phyloP scores from a whole-genome alignment of 768 basidiomycete species.

The Boletus speciosus region DNA sequence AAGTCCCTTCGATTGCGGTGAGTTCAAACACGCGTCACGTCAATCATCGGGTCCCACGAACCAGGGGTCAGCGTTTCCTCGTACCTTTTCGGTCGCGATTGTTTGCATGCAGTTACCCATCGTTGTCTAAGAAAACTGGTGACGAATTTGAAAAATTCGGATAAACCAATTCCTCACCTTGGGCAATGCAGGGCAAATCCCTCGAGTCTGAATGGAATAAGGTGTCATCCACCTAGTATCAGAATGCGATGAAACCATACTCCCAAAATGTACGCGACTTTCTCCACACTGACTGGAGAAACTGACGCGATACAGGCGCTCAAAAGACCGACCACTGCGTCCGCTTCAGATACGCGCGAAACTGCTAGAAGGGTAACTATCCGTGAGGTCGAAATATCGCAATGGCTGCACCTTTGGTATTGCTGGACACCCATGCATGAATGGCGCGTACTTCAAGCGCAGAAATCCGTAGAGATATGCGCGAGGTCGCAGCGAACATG shows the following conservation, averaged over 20 bases:
- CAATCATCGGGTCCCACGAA: neutral
- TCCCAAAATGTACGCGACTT: neutral
- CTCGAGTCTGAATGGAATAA: neutral
- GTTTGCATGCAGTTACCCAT: constrained; percentile 9
- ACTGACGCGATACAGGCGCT: constrained; percentile 1
- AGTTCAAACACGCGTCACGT: neutral
- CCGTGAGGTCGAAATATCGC: neutral
- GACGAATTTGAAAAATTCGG: neutral
- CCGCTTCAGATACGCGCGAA: constrained; percentile 1
- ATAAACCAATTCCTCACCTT: neutral
- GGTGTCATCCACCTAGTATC: neutral
- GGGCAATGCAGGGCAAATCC: neutral
- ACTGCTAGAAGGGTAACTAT: neutral
- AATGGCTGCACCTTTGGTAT: neutral
- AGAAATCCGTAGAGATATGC: neutral
- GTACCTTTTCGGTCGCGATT: neutral
- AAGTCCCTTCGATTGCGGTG: neutral
- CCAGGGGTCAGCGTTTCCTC: neutral
- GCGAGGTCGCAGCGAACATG: neutral
- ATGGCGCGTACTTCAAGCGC: neutral
- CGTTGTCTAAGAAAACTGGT: neutral
- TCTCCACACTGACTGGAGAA: neutral
- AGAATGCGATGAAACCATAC: neutral
- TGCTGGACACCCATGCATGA: neutral
- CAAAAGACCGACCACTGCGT: neutral